Conservation (phyloP, 495 filamentous ascomycete genomes). For the Talaromyces liani region DNA sequence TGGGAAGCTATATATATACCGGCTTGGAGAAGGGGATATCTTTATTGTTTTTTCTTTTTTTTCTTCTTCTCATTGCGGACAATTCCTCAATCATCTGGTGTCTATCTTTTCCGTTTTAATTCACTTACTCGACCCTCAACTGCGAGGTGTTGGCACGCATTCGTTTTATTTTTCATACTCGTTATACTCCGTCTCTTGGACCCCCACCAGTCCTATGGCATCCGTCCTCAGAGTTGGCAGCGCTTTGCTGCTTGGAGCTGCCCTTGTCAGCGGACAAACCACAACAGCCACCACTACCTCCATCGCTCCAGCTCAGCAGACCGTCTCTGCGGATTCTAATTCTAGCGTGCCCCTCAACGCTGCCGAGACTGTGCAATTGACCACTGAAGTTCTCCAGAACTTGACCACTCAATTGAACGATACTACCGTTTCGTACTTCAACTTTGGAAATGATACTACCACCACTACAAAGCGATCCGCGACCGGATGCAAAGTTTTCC, state of each 20-base stretch:
- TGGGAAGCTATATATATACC: not conserved
- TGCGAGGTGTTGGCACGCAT: not conserved
- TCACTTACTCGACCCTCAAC: not conserved
- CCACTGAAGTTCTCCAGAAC: slow-evolving; percentile 27
- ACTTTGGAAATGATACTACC: slow-evolving; percentile 15
- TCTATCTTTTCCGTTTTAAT: not conserved
- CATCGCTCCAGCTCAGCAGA: not conserved
- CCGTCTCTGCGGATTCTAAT: slow-evolving; percentile 5
- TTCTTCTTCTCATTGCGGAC: not conserved
- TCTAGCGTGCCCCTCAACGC: slow-evolving; percentile 24
- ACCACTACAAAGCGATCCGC: not conserved
- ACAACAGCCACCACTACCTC: not conserved
- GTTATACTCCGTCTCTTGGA: not conserved
- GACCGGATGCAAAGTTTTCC: slow-evolving; percentile 40
- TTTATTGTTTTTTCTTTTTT: not conserved
- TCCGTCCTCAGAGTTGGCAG: slow-evolving; percentile 4
- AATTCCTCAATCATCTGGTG: not conserved
- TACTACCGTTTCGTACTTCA: slow-evolving; percentile 8
- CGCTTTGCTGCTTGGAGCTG: not conserved
- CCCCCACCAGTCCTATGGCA: not conserved
- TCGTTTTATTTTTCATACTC: not conserved
- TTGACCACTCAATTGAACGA: slow-evolving; percentile 20
- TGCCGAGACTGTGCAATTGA: slow-evolving; percentile 37
- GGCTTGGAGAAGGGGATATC: not conserved
- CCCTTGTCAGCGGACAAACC: not conserved